Percentiles rank a stretch among this genome's conserved stretches.
phyloP scores from a whole-genome alignment of 2,329 filamentous ascomycete species.

The Aspergillus sp. region DNA sequence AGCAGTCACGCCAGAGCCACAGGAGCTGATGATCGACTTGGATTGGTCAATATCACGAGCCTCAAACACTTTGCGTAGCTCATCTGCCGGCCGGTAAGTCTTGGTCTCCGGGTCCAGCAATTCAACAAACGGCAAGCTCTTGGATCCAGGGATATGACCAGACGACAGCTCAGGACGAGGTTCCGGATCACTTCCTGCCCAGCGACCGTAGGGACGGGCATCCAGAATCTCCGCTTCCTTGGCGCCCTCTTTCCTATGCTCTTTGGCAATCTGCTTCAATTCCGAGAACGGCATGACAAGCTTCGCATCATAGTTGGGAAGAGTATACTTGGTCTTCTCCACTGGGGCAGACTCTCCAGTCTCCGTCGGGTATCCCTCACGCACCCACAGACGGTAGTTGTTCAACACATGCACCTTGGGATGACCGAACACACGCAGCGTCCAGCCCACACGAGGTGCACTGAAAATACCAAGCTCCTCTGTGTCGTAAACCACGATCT shows the following conservation, averaged over 20 bases:
- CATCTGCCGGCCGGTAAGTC: conserved; percentile 61
- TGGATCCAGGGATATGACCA: conserved; percentile 84
- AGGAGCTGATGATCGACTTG: conserved; percentile 77
- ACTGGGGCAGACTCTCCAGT: conserved; percentile 48
- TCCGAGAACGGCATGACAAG: conserved; percentile 76
- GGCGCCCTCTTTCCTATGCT: conserved; percentile 71
- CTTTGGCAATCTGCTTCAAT: conserved; percentile 65
- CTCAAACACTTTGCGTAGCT: conserved; percentile 68
- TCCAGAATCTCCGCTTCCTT: conserved; percentile 84
- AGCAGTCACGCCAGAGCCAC: conserved; percentile 90
- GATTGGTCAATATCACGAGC: conserved; percentile 69
- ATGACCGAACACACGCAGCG: conserved; percentile 82
- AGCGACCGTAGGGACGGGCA: conserved; percentile 71
- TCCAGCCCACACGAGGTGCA: conserved; percentile 90
- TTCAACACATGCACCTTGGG: conserved; percentile 80
- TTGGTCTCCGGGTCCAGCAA: conserved; percentile 79
- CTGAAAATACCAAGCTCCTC: conserved; percentile 90
- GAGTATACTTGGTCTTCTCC: conserved; percentile 39
- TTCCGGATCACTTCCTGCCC: conserved; percentile 74
- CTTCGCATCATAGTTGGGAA: conserved; percentile 50
- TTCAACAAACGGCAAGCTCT: conserved; percentile 69
- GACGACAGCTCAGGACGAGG: conserved; percentile 77
- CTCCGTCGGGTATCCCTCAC: conserved; percentile 72
- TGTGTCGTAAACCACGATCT: conserved; percentile 87
- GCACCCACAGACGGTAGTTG: conserved; percentile 92